Base-by-base conservation (phyloP, 1,284 basidiomycete species). In the Leccinum fallax region DNA sequence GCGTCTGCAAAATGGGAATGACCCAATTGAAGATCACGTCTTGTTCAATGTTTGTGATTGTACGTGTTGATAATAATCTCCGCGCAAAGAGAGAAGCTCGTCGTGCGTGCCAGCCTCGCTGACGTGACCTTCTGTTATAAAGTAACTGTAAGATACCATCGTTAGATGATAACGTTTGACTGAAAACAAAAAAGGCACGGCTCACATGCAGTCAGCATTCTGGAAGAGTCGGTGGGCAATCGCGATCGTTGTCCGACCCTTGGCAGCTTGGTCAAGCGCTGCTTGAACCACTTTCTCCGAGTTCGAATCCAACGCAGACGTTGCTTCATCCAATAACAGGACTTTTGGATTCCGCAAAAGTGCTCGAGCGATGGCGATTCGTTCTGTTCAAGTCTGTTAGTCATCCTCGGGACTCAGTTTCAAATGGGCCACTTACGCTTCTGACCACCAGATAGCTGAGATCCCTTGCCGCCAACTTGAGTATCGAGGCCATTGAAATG, bases 341-440 rank as follows among this genome's bases (percentile, higher is more conserved):
- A 98, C 91, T 76, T 94, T 94, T 43, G 97, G 97, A 71, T 98
- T 95, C 7, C 96, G 87, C 56, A 99, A 85, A n/a, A 99, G 83
- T 13, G 94, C 97, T 66, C 97, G 90, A 2, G 97, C 97, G 69
- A 98, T 98, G 43, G 97, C 96, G 69, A 99, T 95, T 73, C 96
- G 94, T 83, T 97, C 91, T 88, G 63, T 15, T 46, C 24, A 24
- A 24, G 52, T 43, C 15, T 40, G 57, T 63, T 24, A 59, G 16
- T 38, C 38, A 34, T 6, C 43, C 26, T 43, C 36, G 57, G 15
- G 26, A 53, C 34, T 7, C 2, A 7, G n/a, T 24, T 4, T 9
- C 16, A 16, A 21, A 46, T 34, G 4, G 5, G 46, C n/a, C 16
- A 79, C 87, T 67, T 73, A 91, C 91, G 87, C 77, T 95, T 95